Base-by-base conservation (phyloP, 1,139 yeast species). In the Taphrina wiesneri region DNA sequence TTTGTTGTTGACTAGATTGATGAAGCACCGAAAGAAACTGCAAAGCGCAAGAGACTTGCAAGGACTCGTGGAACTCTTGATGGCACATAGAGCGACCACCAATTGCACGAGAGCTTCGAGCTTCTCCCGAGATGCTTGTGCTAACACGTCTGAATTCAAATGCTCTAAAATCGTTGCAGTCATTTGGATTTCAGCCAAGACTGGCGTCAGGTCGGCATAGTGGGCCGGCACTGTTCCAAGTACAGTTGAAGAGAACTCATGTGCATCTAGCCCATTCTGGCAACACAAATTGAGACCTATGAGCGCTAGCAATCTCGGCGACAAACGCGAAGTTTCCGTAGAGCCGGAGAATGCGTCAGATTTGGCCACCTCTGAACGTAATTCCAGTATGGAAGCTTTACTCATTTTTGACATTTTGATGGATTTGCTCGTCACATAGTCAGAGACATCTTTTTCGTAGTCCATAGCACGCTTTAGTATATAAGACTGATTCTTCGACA, bases 301-400 rank as follows among this genome's bases (percentile, higher is more conserved):
- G n/a, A 45, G 49, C 7, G 57, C 64, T 30, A 60, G 30, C 2
- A 25, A 23, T 19, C 57, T 49, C 5, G 64, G 57, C 15, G 64
- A 60, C 17, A 60, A 9, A 3, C 43, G 36, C 3, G 23, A n/a
- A 6, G 15, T 15, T 13, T 25, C 25, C 6, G 15, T 17, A 4
- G 26, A 36, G 9, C 52, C 45, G 4, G 54, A 26, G 23, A 60
- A 51, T 2, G 64, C 64, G 2, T 60, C 64, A 2, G 57, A 36
- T 13, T 51, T 39, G 51, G 21, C 56, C 9, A 60, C 51, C 32
- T 49, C 39, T 3, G 36, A 15, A 19, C 57, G 47, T 30, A 60
- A 39, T 6, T 60, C 64, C 21, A 13, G 15, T n/a, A 36, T 36
- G 2, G 57, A 26, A 2, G 41, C 19, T 11, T 39, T 51, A 30